Base-by-base conservation (phyloP, 2,329 filamentous ascomycete species). In the Ophiostoma pallidulum region DNA sequence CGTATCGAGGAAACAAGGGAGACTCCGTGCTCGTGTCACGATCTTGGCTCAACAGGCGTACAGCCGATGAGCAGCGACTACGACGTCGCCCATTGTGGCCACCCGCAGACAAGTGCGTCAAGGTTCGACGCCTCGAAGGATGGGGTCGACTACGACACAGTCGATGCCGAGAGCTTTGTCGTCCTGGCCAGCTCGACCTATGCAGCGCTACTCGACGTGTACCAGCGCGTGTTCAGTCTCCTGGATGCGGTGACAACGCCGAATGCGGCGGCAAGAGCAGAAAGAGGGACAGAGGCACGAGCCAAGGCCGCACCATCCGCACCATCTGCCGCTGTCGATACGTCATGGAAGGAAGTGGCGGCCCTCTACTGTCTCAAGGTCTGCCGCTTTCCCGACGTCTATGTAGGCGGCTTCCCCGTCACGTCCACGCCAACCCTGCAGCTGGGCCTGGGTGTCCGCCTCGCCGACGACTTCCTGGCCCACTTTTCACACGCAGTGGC, bases 381-480 rank as follows among this genome's bases (percentile, higher is more conserved):
- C 40, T 69, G 66, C 61, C 64, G 64, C 44, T 61, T 70, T 2
- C 67, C 67, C 10, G 62, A 65, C 41, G 66, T 69, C 4, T 65
- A 63, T 4, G 59, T 69, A 3, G 66, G 67, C 4, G 64, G 64
- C 4, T 67, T 68, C 38, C 59, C 65, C 4, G 62, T 69, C 14
- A 63, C 65, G 39, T 63, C 65, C 12, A 62, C 65, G 4, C 64
- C 65, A 1, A 61, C 62, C n/a, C 57, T 69, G 29, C 66, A 68
- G 50, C 67, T 69, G 62, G 67, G 62, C 10, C 58, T 70, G 18
- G 67, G 66, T 3, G 59, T 69, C 26, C 65, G 68, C 51, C 56
- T 70, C n/a, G 66, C 63, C 5, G 64, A 68, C 49, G 64, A 67
- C 53, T 67, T 69, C 36, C 57, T 69, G 13, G 56, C 54, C 26